Evolutionary conservation across 2,329 filamentous ascomycete genomes (phyloP), one percentile per base, ranked within the genome.

Genomic region (Colletotrichum orbiculare): DNA sequence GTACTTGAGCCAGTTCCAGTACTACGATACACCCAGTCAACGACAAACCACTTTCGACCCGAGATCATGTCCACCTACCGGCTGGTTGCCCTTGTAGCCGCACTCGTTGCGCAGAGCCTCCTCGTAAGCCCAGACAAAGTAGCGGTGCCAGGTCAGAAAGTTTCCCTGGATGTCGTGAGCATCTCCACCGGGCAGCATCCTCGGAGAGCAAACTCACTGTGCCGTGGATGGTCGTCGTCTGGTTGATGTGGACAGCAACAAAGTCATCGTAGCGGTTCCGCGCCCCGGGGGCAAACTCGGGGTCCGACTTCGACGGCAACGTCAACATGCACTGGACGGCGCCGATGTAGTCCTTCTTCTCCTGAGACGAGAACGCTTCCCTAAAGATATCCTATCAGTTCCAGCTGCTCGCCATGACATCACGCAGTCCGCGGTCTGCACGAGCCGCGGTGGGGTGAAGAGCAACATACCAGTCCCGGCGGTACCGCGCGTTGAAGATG

Each of bases 1-100:
- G 48, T 75, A 74, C 13, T 72, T 71, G 13, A 71, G 68, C 77
- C 77, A 80, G 66, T 78, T 73, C 74, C 77, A 77, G 68, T 79
- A 79, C 66, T 67, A 48, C n/a, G n/a, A 6, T 2, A 9, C 1
- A 6, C 6, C 5, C 9, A 11, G 45, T 66, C 15, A 67, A 63
- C 12, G n/a, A 10, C 13, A 2, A 34, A 73, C 8, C 8, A 37
- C 6, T 7, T 9, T 11, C 49, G 48, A 38, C 8, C 34, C 15
- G 12, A 7, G 6, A 33, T 37, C 7, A 13, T 6, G 13, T 33
- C 2, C 9, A 56, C 65, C 52, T 12, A 67, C 67, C 10, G 68
- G 68, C 13, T 70, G 52, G 1, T 47, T 17, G 17, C 68, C 68
- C 39, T 62, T 58, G 42, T 68, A 70, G 38, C 60, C 59, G 34